These are phyloP conservation scores for Macadamia tetraphylla DNA, from an alignment of 164 flowering plant genomes.

Conservation along the genomic window DNA sequence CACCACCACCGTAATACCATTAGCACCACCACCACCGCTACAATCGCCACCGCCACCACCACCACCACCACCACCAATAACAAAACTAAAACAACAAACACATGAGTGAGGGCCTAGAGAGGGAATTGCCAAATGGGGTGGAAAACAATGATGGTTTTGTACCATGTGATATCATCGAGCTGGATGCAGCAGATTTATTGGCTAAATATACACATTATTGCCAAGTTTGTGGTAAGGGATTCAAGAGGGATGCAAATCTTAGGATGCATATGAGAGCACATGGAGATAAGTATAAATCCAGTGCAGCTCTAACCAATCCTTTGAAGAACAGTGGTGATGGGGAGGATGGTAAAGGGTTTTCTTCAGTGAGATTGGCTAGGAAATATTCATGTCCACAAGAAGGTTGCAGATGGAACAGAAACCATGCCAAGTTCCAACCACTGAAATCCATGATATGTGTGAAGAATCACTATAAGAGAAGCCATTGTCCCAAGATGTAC, in stretches of 20 bases:
- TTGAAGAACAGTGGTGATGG: slow-evolving; percentile 15
- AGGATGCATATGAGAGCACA: slow-evolving; percentile 95
- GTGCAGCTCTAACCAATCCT: slow-evolving; percentile 46
- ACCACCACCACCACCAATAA: not conserved
- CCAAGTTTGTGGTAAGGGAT: slow-evolving; percentile 71
- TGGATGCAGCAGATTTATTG: slow-evolving; percentile 43
- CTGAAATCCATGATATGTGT: slow-evolving; percentile 73
- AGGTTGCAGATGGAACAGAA: slow-evolving; percentile 76
- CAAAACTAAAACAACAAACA: not conserved
- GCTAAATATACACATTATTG: slow-evolving; percentile 68
- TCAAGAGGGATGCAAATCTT: slow-evolving; percentile 76
- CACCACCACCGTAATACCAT: not conserved
- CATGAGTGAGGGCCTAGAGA: not conserved
- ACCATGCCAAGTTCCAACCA: slow-evolving; percentile 74
- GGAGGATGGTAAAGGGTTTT: not conserved
- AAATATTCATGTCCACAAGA: slow-evolving; percentile 74
- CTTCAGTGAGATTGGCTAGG: slow-evolving; percentile 18
- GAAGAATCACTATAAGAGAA: slow-evolving; percentile 83
- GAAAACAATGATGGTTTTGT: slow-evolving; percentile 1
- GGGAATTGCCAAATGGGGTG: slow-evolving; percentile 1
- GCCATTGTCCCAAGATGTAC: slow-evolving; percentile 76
- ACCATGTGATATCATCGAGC: slow-evolving; percentile 33
- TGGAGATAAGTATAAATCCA: slow-evolving; percentile 63
- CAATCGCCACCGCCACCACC: not conserved
- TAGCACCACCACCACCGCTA: not conserved